Conservation (phyloP, 1,284 basidiomycete species). For the Filobasidium uniguttulatum region DNA sequence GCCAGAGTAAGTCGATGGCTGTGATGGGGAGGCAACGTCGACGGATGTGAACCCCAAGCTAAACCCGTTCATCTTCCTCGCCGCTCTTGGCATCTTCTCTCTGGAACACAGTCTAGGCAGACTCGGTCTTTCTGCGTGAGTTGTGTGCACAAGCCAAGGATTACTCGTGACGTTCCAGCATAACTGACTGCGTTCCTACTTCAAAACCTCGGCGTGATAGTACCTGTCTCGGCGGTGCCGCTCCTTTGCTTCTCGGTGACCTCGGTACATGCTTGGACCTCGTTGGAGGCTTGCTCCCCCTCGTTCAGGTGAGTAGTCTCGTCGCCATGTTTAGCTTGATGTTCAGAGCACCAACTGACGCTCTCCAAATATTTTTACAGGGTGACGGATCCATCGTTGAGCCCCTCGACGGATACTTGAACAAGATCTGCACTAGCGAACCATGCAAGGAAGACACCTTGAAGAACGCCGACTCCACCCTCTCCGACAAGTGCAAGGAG, state of each 20-base stretch:
- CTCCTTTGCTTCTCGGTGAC: neutral
- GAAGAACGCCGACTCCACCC: slow-evolving; percentile 16
- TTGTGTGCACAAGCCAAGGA: too few relatives aligned
- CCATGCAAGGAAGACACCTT: slow-evolving; percentile 28
- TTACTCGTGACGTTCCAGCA: too few relatives aligned
- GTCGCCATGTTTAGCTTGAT: neutral
- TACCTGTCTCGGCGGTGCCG: neutral
- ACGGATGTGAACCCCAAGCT: too few relatives aligned
- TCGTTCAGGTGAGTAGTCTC: slow-evolving; percentile 4
- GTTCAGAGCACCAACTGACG: neutral
- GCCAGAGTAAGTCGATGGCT: too few relatives aligned
- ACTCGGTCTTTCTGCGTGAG: neutral
- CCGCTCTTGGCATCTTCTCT: too few relatives aligned
- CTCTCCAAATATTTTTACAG: neutral
- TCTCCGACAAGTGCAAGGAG: slow-evolving; percentile 5
- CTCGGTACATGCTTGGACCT: slow-evolving; percentile 4
- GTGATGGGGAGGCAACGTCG: too few relatives aligned
- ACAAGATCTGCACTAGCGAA: slow-evolving; percentile 20
- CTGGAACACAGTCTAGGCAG: neutral
- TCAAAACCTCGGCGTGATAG: neutral
- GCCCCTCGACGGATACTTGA: slow-evolving; percentile 26
- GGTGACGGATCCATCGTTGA: slow-evolving; percentile 21
- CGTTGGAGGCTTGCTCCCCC: neutral
- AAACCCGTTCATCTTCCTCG: too few relatives aligned
- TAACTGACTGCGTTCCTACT: too few relatives aligned